Percentiles rank a stretch among this genome's conserved stretches.
Evolutionary conservation across 441 rosid genomes (phyloP).

Genomic region (Mallotus japonicus): DNA sequence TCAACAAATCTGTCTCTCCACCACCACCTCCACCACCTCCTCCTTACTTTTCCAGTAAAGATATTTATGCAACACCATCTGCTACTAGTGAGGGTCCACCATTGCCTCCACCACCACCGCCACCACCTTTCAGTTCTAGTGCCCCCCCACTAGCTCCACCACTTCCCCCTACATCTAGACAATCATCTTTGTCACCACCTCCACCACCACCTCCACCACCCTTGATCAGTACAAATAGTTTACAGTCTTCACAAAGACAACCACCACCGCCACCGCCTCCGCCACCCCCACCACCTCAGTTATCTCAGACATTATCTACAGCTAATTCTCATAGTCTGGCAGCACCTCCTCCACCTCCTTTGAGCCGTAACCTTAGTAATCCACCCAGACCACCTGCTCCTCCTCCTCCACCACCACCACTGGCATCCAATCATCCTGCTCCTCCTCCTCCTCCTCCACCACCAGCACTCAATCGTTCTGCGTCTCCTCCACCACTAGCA

Average conservation of each 20-base stretch:
- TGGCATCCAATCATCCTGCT: constrained; percentile 24
- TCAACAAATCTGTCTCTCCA: constrained; percentile 18
- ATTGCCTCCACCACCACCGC: constrained; percentile 23
- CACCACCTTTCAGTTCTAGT: constrained; percentile 18
- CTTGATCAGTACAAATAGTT: not conserved
- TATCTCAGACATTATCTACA: not conserved
- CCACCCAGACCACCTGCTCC: constrained; percentile 22
- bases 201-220: constrained; percentile 10
- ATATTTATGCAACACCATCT: not conserved
- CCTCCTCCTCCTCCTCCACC: constrained; percentile 53
- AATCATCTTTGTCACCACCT: constrained; percentile 19
- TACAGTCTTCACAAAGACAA: constrained; percentile 8
- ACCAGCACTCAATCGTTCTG: constrained; percentile 36
- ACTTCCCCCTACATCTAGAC: constrained; percentile 20
- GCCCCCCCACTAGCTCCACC: constrained; percentile 29
- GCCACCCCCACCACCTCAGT: constrained; percentile 3
- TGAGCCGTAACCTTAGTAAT: constrained; percentile 16
- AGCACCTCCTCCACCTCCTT: constrained; percentile 27
- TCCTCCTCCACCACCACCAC: constrained; percentile 26
- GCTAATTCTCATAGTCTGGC: constrained; percentile 1
- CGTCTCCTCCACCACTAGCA: constrained; percentile 58
- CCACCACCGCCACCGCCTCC: constrained; percentile 30
- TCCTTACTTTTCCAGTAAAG: constrained; percentile 12
- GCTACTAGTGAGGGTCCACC: constrained; percentile 13
- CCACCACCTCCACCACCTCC: constrained; percentile 33